Evolutionary conservation across 768 basidiomycete genomes (phyloP), one percentile per base, ranked within the genome.

Genomic region (Kwoniella pini): DNA sequence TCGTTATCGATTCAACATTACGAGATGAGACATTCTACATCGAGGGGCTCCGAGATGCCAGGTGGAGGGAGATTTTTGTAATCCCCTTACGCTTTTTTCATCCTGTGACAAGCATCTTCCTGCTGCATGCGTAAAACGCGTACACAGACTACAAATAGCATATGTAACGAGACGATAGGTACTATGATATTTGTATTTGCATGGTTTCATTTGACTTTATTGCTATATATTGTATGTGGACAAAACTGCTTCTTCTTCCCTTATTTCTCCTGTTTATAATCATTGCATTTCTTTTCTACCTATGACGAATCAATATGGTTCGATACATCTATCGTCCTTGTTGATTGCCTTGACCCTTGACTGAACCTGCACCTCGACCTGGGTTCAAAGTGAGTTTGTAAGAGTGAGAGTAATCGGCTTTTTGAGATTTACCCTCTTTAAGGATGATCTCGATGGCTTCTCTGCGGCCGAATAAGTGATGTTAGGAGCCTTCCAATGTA

Each of bases 401-500:
- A 10, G 49, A 50, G 52, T 65, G 57, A 38, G 63, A 42, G 36
- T 53, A 42, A 52, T 68, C 69, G 42, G 49, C 54, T 46, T 68
- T 68, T 58, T 70, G 66, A 49, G 69, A 31, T 26, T 61, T 60
- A 19, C 73, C 73, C 46, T 72, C 61, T 49, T 64, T 39, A 30
- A 75, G 71, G 60, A 75, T 75, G 62, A 72, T 26, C 17, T 51
- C 31, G 60, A 75, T 75, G 43, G 70, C 73, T 52, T 71, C 73
- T 57, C 73, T 75, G 56, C 39, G 24, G 43, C 42, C 19, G 12
- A 30, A n/a, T n/a, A n/a, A n/a, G n/a, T n/a, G n/a, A n/a, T n/a
- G 33, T 15, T 7, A 36, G 7, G 33, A 36, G 33, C 7, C 33
- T 36, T 15, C 7, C 15, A 36, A 36, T 36, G 7, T 15, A 36